phyloP scores from a whole-genome alignment of 2,329 filamentous ascomycete species.

The Sordariomycetes sp. region DNA sequence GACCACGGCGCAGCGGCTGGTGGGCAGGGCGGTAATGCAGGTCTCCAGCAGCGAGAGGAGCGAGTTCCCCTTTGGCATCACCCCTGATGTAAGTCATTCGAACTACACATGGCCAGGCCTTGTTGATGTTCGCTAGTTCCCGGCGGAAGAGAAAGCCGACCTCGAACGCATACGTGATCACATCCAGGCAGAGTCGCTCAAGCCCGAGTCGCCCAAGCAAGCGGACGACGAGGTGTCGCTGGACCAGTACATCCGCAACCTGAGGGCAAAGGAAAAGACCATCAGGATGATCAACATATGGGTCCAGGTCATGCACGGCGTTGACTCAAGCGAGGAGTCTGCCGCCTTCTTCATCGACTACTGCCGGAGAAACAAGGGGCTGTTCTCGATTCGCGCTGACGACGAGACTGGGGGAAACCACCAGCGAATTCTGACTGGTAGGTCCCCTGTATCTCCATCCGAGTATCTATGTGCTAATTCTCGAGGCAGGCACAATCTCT shows the following conservation, averaged over 20 bases:
- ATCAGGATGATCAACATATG: slow-evolving; percentile 24
- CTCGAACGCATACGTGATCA: slow-evolving; percentile 23
- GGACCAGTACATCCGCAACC: slow-evolving; percentile 22
- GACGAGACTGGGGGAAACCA: slow-evolving; percentile 24
- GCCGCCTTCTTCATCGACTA: slow-evolving; percentile 27
- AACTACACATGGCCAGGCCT: background rate
- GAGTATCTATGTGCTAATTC: background rate
- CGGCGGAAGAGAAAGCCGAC: slow-evolving; percentile 18
- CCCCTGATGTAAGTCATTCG: slow-evolving; percentile 14
- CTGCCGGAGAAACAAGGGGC: slow-evolving; percentile 22
- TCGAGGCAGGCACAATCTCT: slow-evolving; percentile 11
- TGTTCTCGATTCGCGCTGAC: slow-evolving; percentile 23
- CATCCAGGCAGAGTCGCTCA: slow-evolving; percentile 21
- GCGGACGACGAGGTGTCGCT: slow-evolving; percentile 22
- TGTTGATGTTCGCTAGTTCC: slow-evolving; percentile 13
- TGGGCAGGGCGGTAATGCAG: slow-evolving; percentile 19
- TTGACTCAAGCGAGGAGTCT: slow-evolving; percentile 23
- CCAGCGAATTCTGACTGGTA: slow-evolving; percentile 16
- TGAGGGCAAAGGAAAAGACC: slow-evolving; percentile 19
- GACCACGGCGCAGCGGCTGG: slow-evolving; percentile 19
- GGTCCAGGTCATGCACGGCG: slow-evolving; percentile 25
- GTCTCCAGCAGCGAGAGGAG: slow-evolving; percentile 10
- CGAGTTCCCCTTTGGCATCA: slow-evolving; percentile 21
- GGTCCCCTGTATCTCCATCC: background rate
- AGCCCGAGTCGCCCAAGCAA: slow-evolving; percentile 7